These are phyloP conservation scores for Lavandula angustifolia DNA, from an alignment of 257 asterid species.

Conservation along the genomic window DNA sequence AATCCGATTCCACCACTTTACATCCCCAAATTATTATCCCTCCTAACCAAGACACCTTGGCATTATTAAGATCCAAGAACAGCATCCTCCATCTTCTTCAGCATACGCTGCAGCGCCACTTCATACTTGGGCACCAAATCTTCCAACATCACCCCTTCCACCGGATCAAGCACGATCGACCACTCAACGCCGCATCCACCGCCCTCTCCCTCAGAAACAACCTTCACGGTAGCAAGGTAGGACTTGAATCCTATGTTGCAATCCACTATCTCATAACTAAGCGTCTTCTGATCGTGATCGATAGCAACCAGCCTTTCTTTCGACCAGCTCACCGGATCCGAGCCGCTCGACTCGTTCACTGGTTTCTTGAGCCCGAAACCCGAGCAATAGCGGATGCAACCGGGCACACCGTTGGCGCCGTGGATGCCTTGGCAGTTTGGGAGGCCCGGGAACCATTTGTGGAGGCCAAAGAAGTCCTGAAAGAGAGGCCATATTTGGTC, in stretches of 20 bases:
- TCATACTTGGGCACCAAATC: conserved; percentile 57
- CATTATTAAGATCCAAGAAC: conserved; percentile 16
- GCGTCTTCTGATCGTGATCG: conserved; percentile 37
- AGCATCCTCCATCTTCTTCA: conserved; percentile 60
- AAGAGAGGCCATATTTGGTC: conserved; percentile 65
- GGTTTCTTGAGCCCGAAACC: conserved; percentile 49
- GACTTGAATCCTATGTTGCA: conserved; percentile 60
- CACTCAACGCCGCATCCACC: conserved; percentile 51
- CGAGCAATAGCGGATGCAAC: conserved; percentile 65
- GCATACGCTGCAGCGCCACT: conserved; percentile 48
- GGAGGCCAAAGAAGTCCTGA: conserved; percentile 63
- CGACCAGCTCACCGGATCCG: conserved; percentile 45
- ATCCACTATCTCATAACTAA: conserved; percentile 65
- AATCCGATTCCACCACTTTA: too few species aligned
- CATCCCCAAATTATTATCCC: too few species aligned
- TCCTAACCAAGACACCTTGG: neutral
- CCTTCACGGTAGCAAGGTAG: conserved; percentile 53
- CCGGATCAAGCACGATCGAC: conserved; percentile 64
- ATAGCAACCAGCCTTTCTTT: conserved; percentile 47
- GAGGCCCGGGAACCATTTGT: conserved; percentile 75
- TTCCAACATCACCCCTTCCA: conserved; percentile 52
- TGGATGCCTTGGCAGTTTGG: conserved; percentile 54
- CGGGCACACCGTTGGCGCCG: conserved; percentile 63
- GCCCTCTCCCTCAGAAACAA: conserved; percentile 33
- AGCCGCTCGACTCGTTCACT: neutral